Conservation (phyloP, 306 rosid genomes). For the Castanea mollissima region DNA sequence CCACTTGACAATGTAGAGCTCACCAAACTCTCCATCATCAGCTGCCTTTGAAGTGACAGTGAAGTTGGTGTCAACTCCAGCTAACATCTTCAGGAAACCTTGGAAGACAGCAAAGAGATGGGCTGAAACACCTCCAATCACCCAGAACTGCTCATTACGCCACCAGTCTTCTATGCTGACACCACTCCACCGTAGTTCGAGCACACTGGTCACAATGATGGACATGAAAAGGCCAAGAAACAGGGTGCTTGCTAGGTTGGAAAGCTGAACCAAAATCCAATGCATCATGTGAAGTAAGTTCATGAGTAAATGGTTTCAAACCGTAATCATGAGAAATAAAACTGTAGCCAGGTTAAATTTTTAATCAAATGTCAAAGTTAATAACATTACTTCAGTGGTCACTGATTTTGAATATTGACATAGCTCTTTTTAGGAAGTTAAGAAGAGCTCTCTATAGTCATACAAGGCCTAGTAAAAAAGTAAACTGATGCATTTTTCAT, state of each 20-base stretch:
- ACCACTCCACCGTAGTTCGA: conserved; percentile 93
- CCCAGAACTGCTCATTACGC: conserved; percentile 99
- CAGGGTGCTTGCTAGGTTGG: conserved; percentile 82
- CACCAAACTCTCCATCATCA: conserved; percentile 83
- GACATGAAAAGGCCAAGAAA: conserved; percentile 95
- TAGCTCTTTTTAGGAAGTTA: too few species aligned
- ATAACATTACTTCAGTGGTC: too few species aligned
- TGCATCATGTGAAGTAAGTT: neutral
- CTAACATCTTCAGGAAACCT: conserved; percentile 87
- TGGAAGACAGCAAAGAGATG: conserved; percentile 97
- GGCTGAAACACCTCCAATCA: conserved; percentile 96
- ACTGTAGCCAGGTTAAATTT: too few species aligned
- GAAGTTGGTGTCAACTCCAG: conserved; percentile 93
- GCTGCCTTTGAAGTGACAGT: conserved; percentile 90
- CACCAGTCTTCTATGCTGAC: conserved; percentile 79
- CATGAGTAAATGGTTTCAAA: neutral
- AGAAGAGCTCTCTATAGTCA: too few species aligned
- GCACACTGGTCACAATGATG: conserved; percentile 74
- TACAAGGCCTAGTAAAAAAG: too few species aligned
- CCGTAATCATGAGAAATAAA: too few species aligned
- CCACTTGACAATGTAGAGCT: conserved; percentile 89
- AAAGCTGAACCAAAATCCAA: conserved; percentile 61
- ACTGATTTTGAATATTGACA: too few species aligned
- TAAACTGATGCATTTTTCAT: too few species aligned
- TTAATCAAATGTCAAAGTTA: too few species aligned